A percentile compares a stretch with the other conserved stretches of the same genome.
These are phyloP conservation scores for Phytophthora pluvialis DNA, from an alignment of 352 stramenopile species.

Conservation along the genomic window DNA sequence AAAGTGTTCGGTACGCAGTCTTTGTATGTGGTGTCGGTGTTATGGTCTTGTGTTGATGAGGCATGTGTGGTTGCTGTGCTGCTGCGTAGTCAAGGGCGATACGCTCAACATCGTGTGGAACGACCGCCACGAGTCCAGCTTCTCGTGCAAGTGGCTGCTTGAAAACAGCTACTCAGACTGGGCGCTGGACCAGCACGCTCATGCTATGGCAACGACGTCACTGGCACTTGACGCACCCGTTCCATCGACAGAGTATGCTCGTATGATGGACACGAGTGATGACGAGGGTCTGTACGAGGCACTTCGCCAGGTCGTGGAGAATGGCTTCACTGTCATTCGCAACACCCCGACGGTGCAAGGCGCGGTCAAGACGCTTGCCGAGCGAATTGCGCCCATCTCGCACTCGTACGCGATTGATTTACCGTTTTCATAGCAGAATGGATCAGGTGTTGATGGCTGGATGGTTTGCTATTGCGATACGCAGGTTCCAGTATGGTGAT, in stretches of 20 bases:
- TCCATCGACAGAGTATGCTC: conserved; percentile 59
- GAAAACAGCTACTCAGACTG: conserved; percentile 81
- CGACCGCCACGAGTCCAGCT: conserved; percentile 72
- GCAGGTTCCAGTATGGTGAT: conserved; percentile 85
- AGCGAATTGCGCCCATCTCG: conserved; percentile 82
- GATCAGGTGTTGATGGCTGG: neutral
- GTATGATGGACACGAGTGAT: conserved; percentile 68
- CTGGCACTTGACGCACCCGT: conserved; percentile 59
- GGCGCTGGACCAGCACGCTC: conserved; percentile 53
- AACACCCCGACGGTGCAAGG: conserved; percentile 66
- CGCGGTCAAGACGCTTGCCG: conserved; percentile 75
- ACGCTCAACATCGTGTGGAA: conserved; percentile 77
- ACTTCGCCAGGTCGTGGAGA: conserved; percentile 71
- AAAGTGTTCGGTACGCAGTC: conserved; percentile 68
- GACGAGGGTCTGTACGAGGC: conserved; percentile 74
- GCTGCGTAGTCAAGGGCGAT: conserved; percentile 65
- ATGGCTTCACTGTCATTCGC: conserved; percentile 75
- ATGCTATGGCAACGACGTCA: conserved; percentile 52
- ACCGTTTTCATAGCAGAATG: conserved; percentile 3
- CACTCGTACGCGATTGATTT: conserved; percentile 55
- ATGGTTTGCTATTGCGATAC: neutral
- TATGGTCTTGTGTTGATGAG: neutral
- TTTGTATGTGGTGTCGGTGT: neutral
- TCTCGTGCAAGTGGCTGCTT: conserved; percentile 70
- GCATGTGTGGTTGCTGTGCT: neutral